Evolutionary conservation across 768 basidiomycete species (phyloP).

Genomic region (Termitomyces sp.): DNA sequence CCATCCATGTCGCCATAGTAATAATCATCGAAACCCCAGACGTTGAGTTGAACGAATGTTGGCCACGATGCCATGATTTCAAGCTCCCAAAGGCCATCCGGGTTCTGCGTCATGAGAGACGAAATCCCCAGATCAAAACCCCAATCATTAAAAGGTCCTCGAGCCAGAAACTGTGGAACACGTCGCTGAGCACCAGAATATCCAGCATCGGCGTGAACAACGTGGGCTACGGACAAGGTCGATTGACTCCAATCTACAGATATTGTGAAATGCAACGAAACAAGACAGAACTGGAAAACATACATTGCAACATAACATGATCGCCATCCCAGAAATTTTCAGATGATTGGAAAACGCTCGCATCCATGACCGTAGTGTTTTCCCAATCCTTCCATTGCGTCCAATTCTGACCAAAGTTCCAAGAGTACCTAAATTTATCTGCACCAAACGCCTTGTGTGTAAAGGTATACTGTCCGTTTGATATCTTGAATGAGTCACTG

Average conservation of each 20-base stretch:
- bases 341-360: conserved; percentile 44
- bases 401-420: conserved; percentile 85
- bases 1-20: conserved; percentile 89
- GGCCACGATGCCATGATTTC: conserved; percentile 92
- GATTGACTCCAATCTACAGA: conserved; percentile 71
- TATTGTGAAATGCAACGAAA: not conserved
- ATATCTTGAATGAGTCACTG: conserved; percentile 44
- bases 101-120: conserved; percentile 58
- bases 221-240: conserved; percentile 53
- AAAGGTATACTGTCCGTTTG: conserved; percentile 66
- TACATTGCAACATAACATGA: conserved; percentile 88
- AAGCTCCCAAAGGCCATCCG: conserved; percentile 72
- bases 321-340: conserved; percentile 72
- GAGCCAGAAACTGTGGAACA: conserved; percentile 80
- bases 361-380: conserved; percentile 57
- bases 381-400: conserved; percentile 78
- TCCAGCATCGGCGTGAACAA: conserved; percentile 73
- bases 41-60: conserved; percentile 83
- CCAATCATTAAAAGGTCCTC: conserved; percentile 90
- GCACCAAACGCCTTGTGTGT: conserved; percentile 83
- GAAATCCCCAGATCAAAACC: conserved; percentile 83
- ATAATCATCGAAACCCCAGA: conserved; percentile 87
- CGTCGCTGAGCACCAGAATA: conserved; percentile 58
- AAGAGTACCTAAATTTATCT: conserved; percentile 81
- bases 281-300: conserved; percentile 19